Evolutionary conservation across 805 yeast species (phyloP).

Genomic region (Barnettozyma populi): DNA sequence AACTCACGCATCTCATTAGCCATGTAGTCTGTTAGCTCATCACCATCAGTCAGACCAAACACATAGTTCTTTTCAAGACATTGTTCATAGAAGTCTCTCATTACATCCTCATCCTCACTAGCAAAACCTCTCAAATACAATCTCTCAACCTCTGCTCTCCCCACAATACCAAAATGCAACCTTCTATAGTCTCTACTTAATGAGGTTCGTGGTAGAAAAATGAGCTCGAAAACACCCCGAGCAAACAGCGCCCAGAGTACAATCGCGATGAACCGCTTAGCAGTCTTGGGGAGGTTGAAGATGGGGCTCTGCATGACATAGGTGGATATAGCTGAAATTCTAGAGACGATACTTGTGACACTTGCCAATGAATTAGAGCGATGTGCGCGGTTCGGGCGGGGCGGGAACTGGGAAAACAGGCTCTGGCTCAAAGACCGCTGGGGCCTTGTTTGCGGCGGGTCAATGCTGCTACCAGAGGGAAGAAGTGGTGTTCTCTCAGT

Average conservation of each 20-base stretch:
- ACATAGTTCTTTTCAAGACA: constrained; percentile 5
- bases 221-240: constrained; percentile 44
- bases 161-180: constrained; percentile 58
- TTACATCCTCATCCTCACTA: constrained; percentile 25
- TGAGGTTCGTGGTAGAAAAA: constrained; percentile 82
- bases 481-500: background rate
- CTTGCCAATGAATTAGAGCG: constrained; percentile 8
- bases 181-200: constrained; percentile 75
- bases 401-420: background rate
- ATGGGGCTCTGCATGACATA: constrained; percentile 15
- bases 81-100: constrained; percentile 16
- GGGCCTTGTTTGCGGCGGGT: background rate
- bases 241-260: constrained; percentile 21
- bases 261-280: constrained; percentile 18
- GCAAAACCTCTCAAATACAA: constrained; percentile 41
- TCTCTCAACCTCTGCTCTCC: constrained; percentile 67
- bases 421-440: background rate
- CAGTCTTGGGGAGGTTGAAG: constrained; percentile 19
- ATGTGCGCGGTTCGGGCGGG: background rate
- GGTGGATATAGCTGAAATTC: constrained; percentile 16
- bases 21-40: constrained; percentile 44
- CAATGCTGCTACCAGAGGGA: background rate
- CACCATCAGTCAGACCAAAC: constrained; percentile 37
- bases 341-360: constrained; percentile 11
- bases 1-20: constrained; percentile 41